Conservation (phyloP, 106 monocot species). For the Acorus gramineus region DNA sequence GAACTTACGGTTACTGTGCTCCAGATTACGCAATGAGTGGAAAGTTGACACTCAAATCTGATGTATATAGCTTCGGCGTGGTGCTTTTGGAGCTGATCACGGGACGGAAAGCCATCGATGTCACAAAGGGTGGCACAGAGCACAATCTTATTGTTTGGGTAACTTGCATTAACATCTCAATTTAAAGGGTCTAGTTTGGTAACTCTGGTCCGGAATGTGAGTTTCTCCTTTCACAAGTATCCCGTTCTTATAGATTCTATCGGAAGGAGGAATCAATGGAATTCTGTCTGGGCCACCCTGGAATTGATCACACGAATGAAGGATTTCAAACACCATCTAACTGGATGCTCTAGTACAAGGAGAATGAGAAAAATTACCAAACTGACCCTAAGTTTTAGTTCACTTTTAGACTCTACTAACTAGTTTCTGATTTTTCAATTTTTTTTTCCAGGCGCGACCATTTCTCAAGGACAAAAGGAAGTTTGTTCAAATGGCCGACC, state of each 20-base stretch:
- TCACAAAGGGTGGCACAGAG: slow-evolving; percentile 21
- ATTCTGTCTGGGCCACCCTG: no score
- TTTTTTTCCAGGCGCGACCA: slow-evolving; percentile 37
- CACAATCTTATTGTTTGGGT: slow-evolving; percentile 57
- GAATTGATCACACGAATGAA: no score
- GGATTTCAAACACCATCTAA: no score
- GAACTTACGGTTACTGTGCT: slow-evolving; percentile 63
- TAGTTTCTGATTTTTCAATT: neutral
- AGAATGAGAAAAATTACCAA: no score
- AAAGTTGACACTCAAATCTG: slow-evolving; percentile 58
- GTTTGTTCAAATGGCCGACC: slow-evolving; percentile 43
- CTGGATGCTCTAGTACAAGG: no score
- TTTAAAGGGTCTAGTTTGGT: no score
- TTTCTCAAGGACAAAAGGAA: slow-evolving; percentile 44
- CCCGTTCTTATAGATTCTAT: no score
- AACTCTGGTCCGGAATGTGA: no score
- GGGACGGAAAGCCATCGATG: slow-evolving; percentile 47
- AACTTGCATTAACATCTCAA: slow-evolving; percentile 2
- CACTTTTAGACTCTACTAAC: no score
- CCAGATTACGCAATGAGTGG: slow-evolving; percentile 66
- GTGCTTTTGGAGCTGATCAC: slow-evolving; percentile 56
- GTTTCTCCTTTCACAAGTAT: no score
- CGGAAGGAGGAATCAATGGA: no score
- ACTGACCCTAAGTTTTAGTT: no score
- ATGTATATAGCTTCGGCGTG: slow-evolving; percentile 67